Percentiles rank a stretch among this genome's conserved stretches.
These are phyloP conservation scores for Turnera subulata DNA, from an alignment of 345 rosid genomes.

Conservation along the genomic window DNA sequence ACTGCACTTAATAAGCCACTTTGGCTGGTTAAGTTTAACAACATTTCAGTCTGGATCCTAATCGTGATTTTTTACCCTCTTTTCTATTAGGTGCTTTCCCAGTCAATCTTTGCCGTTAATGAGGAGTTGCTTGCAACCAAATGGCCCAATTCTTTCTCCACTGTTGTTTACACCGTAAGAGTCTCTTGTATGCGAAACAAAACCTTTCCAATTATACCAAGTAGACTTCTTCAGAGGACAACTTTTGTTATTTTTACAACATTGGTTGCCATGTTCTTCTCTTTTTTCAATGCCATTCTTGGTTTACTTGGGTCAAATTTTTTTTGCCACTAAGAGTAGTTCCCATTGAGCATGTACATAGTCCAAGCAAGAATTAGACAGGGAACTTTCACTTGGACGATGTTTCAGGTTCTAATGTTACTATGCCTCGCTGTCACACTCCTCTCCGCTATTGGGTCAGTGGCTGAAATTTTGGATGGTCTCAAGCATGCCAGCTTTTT, in stretches of 20 bases:
- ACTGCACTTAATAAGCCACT: constrained; percentile 23
- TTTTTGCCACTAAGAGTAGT: constrained; percentile 18
- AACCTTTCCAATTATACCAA: not conserved
- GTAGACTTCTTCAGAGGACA: constrained; percentile 11
- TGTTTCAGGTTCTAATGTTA: constrained; percentile 10
- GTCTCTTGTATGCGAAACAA: not conserved
- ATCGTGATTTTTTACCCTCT: too few relatives aligned
- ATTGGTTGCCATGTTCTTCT: not conserved
- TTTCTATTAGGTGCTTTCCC: constrained; percentile 18
- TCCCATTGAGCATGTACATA: constrained; percentile 18
- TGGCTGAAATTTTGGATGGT: constrained; percentile 14
- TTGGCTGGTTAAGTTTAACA: constrained; percentile 35
- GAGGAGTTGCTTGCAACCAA: constrained; percentile 7
- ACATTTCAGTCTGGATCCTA: too few relatives aligned
- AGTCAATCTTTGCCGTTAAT: constrained; percentile 19
- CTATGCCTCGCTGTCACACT: constrained; percentile 14
- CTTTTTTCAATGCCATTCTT: constrained; percentile 1
- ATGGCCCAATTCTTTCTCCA: constrained; percentile 12
- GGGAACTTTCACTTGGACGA: constrained; percentile 9
- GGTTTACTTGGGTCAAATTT: constrained; percentile 4
- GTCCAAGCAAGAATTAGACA: constrained; percentile 15
- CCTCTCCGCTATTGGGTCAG: constrained; percentile 13
- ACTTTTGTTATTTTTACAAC: not conserved
- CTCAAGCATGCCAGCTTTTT: constrained; percentile 15
- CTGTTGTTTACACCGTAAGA: not conserved